Evolutionary conservation across 2,329 filamentous ascomycete species (phyloP).

Genomic region (Calonectria crousiana): DNA sequence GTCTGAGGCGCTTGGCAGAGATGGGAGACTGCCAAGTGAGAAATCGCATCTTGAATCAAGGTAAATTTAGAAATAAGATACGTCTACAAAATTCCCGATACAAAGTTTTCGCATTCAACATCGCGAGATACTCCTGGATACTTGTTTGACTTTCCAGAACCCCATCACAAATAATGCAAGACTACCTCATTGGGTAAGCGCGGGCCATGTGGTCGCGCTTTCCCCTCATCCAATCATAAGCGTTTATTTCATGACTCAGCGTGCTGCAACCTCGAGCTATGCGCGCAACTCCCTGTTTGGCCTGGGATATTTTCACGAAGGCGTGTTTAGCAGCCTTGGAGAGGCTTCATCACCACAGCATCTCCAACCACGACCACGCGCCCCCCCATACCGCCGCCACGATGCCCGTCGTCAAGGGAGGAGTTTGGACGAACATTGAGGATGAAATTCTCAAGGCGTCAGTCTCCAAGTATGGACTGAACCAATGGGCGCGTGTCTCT

Average conservation of each 20-base stretch:
- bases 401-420: slow-evolving; percentile 81
- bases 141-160: not conserved
- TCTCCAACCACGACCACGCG: slow-evolving; percentile 33
- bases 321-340: slow-evolving; percentile 39
- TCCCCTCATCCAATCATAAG: slow-evolving; percentile 29
- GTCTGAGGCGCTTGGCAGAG: not conserved
- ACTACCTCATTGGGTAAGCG: not conserved
- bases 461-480: slow-evolving; percentile 93
- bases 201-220: not conserved
- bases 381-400: slow-evolving; percentile 41
- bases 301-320: slow-evolving; percentile 47
- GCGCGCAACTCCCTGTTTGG: slow-evolving; percentile 20
- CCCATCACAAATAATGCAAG: not conserved
- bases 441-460: slow-evolving; percentile 98
- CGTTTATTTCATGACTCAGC: slow-evolving; percentile 36
- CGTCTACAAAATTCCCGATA: not conserved
- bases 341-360: slow-evolving; percentile 38
- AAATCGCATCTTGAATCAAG: not conserved
- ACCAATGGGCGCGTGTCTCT: slow-evolving; percentile 98
- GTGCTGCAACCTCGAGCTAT: slow-evolving; percentile 21
- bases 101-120: not conserved
- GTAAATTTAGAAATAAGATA: not conserved
- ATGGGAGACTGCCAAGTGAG: not conserved
- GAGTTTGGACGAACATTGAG: slow-evolving; percentile 82
- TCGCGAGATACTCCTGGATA: not conserved